A percentile compares a stretch with the other conserved stretches of the same genome.
These are phyloP conservation scores for Linum tenue DNA, from an alignment of 345 rosid genomes.

Conservation along the genomic window DNA sequence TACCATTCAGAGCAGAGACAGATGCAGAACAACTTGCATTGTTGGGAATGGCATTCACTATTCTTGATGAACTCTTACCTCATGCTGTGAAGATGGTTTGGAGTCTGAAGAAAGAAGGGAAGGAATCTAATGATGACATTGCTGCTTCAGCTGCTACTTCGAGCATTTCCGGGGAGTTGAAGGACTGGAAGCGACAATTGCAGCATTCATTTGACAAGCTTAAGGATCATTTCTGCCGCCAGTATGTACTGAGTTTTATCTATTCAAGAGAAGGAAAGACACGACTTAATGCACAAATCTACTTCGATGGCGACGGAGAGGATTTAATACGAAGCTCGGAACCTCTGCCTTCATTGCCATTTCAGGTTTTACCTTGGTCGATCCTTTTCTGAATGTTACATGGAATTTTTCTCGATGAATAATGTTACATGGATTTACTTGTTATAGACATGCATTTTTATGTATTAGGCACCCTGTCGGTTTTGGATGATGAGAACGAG, in stretches of 20 bases:
- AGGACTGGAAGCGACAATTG: slow-evolving; percentile 85
- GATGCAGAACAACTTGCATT: slow-evolving; percentile 88
- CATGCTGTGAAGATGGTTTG: slow-evolving; percentile 49
- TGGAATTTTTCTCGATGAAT: no score
- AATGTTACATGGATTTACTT: no score
- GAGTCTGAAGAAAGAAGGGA: slow-evolving; percentile 45
- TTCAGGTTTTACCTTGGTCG: slow-evolving; percentile 47
- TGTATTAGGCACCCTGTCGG: no score
- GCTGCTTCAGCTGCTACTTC: slow-evolving; percentile 27
- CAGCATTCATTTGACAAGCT: slow-evolving; percentile 90
- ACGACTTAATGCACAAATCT: slow-evolving; percentile 63
- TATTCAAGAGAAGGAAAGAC: slow-evolving; percentile 92
- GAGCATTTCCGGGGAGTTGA: slow-evolving; percentile 49
- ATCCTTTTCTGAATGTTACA: no score
- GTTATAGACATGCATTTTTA: no score
- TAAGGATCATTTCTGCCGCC: slow-evolving; percentile 84
- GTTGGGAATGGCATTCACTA: slow-evolving; percentile 86
- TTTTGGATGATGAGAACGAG: no score
- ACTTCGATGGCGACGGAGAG: slow-evolving; percentile 56
- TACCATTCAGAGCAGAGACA: slow-evolving; percentile 76
- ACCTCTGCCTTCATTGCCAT: slow-evolving; percentile 84
- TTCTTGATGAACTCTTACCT: slow-evolving; percentile 77
- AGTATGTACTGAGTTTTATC: slow-evolving; percentile 87
- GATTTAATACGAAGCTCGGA: slow-evolving; percentile 44
- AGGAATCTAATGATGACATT: slow-evolving; percentile 36